A percentile compares a stretch with the other conserved stretches of the same genome.
These are phyloP conservation scores for Clonostachys rhizophaga DNA, from an alignment of 2,329 filamentous ascomycete genomes.

Conservation along the genomic window DNA sequence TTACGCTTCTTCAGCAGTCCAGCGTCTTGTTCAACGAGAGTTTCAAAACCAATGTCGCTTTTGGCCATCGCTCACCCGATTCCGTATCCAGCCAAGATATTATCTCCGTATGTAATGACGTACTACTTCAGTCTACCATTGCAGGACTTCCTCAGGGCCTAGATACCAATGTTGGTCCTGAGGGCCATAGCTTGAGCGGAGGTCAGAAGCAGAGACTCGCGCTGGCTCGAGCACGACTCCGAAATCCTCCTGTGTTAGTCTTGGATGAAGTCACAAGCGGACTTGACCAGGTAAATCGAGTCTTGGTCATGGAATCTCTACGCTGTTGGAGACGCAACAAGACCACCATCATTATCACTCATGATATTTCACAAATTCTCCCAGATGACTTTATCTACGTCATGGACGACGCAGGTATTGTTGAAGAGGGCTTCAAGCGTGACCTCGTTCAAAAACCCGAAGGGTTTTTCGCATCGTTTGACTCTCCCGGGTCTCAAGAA, in stretches of 20 bases:
- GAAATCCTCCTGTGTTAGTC: slow-evolving; percentile 76
- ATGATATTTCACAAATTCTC: slow-evolving; percentile 75
- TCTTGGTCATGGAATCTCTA: slow-evolving; percentile 68
- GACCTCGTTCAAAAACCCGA: slow-evolving; percentile 23
- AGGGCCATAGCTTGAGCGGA: slow-evolving; percentile 72
- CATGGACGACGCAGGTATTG: slow-evolving; percentile 63
- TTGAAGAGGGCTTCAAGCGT: slow-evolving; percentile 61
- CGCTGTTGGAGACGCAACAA: slow-evolving; percentile 72
- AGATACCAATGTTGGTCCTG: slow-evolving; percentile 65
- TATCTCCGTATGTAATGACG: slow-evolving; percentile 57
- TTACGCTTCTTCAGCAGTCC: slow-evolving; percentile 79
- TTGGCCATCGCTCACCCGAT: slow-evolving; percentile 54
- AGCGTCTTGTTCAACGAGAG: slow-evolving; percentile 79
- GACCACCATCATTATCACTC: slow-evolving; percentile 91
- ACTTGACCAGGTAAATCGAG: slow-evolving; percentile 68
- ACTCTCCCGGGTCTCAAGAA: not conserved
- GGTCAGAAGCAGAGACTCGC: slow-evolving; percentile 82
- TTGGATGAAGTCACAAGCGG: slow-evolving; percentile 88
- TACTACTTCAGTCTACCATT: slow-evolving; percentile 66
- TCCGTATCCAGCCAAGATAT: slow-evolving; percentile 50
- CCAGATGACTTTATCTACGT: slow-evolving; percentile 75
- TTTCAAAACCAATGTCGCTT: slow-evolving; percentile 70
- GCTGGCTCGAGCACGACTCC: slow-evolving; percentile 71
- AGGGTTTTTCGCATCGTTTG: slow-evolving; percentile 5
- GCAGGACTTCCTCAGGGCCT: slow-evolving; percentile 63